A percentile compares a stretch with the other conserved stretches of the same genome.
These are phyloP conservation scores for Sanghuangporus sanghuang DNA, from an alignment of 1,284 basidiomycete species.

Conservation along the genomic window DNA sequence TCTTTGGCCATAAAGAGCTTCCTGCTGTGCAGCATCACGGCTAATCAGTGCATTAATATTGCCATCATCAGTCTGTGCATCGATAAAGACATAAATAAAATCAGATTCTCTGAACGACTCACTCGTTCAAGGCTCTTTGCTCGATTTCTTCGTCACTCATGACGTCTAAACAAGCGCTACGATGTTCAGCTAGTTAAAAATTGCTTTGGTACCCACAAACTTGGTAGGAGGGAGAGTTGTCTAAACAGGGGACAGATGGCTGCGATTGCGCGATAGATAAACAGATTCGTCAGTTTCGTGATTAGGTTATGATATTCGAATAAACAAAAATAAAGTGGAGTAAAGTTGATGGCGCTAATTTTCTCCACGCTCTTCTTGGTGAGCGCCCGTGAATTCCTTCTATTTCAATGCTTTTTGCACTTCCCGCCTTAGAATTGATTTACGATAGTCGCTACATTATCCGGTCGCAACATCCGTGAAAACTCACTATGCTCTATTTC, in stretches of 20 bases:
- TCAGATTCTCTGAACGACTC: background rate
- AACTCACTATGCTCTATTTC: too few relatives aligned
- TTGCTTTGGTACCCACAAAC: background rate
- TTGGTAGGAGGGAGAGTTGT: background rate
- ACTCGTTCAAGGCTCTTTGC: background rate
- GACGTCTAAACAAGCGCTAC: background rate
- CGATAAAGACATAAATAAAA: background rate
- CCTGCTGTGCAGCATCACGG: background rate
- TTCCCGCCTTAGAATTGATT: background rate
- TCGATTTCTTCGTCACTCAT: background rate
- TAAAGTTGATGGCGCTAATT: background rate
- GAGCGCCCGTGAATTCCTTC: background rate
- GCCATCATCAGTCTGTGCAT: background rate
- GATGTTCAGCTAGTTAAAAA: background rate
- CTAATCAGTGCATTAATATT: background rate
- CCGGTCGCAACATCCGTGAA: background rate
- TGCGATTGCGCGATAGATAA: background rate
- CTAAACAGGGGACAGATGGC: background rate
- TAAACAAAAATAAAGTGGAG: background rate
- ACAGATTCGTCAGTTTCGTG: background rate
- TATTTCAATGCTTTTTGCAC: background rate
- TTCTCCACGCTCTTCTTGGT: background rate
- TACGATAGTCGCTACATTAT: background rate
- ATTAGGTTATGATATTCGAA: background rate
- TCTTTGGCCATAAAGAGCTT: background rate